Base-by-base conservation (phyloP, 352 stramenopile species). In the Elongisporangium undulatum region DNA sequence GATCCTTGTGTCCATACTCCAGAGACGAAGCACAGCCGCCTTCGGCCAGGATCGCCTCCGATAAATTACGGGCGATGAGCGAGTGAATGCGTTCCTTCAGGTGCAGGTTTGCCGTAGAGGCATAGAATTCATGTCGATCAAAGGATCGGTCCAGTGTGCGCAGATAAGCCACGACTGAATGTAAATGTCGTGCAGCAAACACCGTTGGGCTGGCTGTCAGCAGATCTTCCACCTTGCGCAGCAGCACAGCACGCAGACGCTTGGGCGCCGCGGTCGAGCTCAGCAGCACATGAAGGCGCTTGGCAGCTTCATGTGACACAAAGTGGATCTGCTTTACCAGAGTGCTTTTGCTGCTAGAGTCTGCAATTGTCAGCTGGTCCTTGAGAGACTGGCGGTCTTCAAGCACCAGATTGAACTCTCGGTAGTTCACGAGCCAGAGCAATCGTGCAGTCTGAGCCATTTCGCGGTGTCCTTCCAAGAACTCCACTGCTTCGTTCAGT, bases 401-500 rank as follows among this genome's bases (percentile, higher is more conserved):
- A 0, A 91, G 62, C 49, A 92, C 77, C 19, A 94, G 58, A 45
- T 74, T 63, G 15, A 91, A 72, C 59, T 94, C 82, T 4, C 84
- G 79, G 65, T 90, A 94, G 38, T 68, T 70, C 16, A 90, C 68
- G 4, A 91, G 58, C 78, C 84, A 94, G 29, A 66, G 61, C 19
- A 91, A 59, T 53, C 74, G 75, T 48, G 79, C 69, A 17, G 79
- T 80, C 29, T 67, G 68, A 16, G 77, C 67, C 38, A 87, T 62
- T 13, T 84, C 69, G 16, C 63, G 49, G 21, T 78, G 69, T 15
- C 65, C 24, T 23, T 88, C 79, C 50, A 92, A 64, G 62, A 90
- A 90, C 52, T 92, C 82, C 38, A 87, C 75, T 2, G 82, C 77
- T 61, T 89, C 77, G 24, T 91, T 69, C 29, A 94, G 69, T 12